phyloP scores from a whole-genome alignment of 1,284 basidiomycete species.

The Anthracocystis walkeri region DNA sequence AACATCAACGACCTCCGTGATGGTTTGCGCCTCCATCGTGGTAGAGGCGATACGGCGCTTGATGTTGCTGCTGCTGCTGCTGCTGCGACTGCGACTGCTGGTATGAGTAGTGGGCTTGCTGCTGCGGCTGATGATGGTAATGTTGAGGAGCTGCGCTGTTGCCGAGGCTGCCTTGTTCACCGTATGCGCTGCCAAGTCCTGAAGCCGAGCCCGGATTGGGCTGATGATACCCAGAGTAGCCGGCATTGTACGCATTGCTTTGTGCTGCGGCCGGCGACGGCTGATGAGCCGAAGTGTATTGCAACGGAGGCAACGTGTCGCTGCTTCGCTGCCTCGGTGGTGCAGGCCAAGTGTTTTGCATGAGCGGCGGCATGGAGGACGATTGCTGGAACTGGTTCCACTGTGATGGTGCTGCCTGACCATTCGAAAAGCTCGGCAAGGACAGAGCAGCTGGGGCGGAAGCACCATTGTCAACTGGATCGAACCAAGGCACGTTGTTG shows the following conservation, averaged over 20 bases:
- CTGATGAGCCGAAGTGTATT: conserved; percentile 15
- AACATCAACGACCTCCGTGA: conserved; percentile 20
- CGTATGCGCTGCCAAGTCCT: conserved; percentile 7
- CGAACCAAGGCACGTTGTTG: conserved; percentile 51
- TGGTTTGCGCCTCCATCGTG: conserved; percentile 15
- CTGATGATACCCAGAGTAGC: conserved; percentile 12
- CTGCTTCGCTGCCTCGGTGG: conserved; percentile 19
- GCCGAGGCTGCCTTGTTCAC: conserved; percentile 9
- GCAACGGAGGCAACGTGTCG: conserved; percentile 27
- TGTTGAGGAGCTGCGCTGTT: conserved; percentile 19
- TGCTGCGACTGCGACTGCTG: background rate
- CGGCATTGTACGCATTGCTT: conserved; percentile 13
- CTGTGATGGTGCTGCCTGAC: conserved; percentile 5
- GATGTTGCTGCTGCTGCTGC: conserved; percentile 7
- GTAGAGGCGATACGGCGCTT: conserved; percentile 12
- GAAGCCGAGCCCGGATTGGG: background rate
- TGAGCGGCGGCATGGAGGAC: background rate
- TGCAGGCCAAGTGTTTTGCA: conserved; percentile 21
- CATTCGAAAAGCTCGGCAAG: conserved; percentile 20
- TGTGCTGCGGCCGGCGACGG: conserved; percentile 8
- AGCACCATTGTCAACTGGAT: conserved; percentile 23
- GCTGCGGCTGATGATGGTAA: conserved; percentile 12
- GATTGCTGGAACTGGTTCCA: conserved; percentile 13
- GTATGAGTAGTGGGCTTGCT: background rate
- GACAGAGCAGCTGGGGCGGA: background rate